Base-by-base conservation (phyloP, 345 rosid genomes). In the Microthlaspi erraticum region DNA sequence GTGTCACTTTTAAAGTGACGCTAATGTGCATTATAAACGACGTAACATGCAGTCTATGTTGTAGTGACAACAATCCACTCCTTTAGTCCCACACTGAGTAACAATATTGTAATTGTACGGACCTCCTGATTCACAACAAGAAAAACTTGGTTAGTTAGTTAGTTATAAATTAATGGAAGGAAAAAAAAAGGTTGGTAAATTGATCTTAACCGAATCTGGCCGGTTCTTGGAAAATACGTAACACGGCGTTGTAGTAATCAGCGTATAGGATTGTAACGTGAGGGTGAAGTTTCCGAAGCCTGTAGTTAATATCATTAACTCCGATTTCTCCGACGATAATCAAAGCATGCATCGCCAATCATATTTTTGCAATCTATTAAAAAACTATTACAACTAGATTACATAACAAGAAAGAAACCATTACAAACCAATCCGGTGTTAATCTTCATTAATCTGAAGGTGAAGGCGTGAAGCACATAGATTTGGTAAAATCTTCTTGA, bases 241-340 rank as follows among this genome's bases (percentile, higher is more conserved):
- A 8, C 0, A 68, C 34, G 18, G 68, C 71, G 20, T 70, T 77
- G 82, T 75, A 82, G 59, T 77, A 79, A 13, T 83, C 89, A 0
- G 75, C 85, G 29, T 83, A 83, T 23, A 83, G 0, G 2, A 85
- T 66, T 7, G 64, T 81, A 31, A 64, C 65, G 66, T 41, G 64
- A 32, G 91, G 86, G 55, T 76, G 67, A 5, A 81, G 74, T 18
- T 51, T 32, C 9, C 45, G 66, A 10, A 82, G 42, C 29, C 23
- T 48, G 10, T 64, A 23, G 39, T 79, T 74, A 60, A 77, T 80
- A 36, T 84, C 88, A n/a, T 86, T 86, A 14, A 86, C 85, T 52
- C 91, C 86, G 2, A 86, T 84, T 59, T 82, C 88, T 77, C 91
- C 91, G 58, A 82, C 17, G 1, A 81, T 60, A 43, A 86, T 51